Conservation (phyloP, 371 early-diverging fungal genomes). For the Mortierella sp. region DNA sequence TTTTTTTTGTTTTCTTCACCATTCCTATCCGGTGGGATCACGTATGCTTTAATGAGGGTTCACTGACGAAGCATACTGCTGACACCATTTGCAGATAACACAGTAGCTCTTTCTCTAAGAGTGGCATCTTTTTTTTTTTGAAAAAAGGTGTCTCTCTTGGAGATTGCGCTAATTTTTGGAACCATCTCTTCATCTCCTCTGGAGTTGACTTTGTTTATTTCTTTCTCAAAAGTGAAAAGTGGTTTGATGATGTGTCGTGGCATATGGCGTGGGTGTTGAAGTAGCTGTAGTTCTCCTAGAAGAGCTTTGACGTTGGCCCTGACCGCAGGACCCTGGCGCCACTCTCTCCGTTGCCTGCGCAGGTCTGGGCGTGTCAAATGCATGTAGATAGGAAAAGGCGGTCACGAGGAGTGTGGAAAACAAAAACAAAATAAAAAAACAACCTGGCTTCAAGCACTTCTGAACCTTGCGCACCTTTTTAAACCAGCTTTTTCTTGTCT, state of each 20-base stretch:
- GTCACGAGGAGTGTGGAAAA: neutral
- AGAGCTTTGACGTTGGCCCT: neutral
- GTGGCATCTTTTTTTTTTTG: neutral
- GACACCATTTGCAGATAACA: constrained; percentile 45
- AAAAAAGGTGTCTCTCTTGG: constrained; percentile 6
- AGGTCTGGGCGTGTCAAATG: neutral
- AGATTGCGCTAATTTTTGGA: constrained; percentile 46
- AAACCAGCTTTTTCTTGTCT: neutral
- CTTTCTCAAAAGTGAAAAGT: neutral
- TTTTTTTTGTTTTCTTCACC: constrained; percentile 28
- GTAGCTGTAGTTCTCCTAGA: neutral
- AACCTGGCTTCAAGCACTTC: neutral
- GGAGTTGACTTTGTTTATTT: neutral
- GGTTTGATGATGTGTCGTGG: neutral
- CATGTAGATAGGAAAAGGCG: neutral
- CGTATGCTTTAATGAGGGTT: constrained; percentile 45
- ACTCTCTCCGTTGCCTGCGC: neutral
- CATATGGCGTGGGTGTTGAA: neutral
- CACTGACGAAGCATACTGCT: constrained; percentile 52
- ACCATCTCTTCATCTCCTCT: neutral
- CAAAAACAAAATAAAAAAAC: constrained; percentile 12
- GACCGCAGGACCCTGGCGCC: neutral
- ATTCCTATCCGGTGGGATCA: constrained; percentile 53
- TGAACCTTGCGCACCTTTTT: constrained; percentile 8
- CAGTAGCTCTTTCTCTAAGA: constrained; percentile 23